phyloP scores from a whole-genome alignment of 345 rosid species.

The Aegle marmelos region DNA sequence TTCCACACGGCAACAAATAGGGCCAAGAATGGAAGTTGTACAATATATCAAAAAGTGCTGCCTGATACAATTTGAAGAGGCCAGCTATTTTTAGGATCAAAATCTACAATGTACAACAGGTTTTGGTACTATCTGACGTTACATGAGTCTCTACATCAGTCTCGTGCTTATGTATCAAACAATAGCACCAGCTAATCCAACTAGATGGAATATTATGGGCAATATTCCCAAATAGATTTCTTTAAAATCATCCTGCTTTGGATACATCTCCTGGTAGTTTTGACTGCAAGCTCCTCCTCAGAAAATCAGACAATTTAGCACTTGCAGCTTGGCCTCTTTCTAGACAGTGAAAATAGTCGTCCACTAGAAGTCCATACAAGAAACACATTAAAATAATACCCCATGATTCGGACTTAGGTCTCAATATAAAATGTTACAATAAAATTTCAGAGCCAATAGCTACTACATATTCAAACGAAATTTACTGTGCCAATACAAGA shows the following conservation, averaged over 20 bases:
- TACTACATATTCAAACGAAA: not conserved
- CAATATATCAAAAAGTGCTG: not conserved
- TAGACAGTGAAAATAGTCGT: slow-evolving; percentile 62
- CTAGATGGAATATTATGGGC: not conserved
- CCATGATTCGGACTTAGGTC: not conserved
- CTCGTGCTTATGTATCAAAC: not conserved
- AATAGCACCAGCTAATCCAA: not conserved
- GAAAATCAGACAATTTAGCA: slow-evolving; percentile 65
- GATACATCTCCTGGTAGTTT: slow-evolving; percentile 45
- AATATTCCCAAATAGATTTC: not conserved
- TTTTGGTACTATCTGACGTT: not conserved
- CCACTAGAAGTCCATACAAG: slow-evolving; percentile 41
- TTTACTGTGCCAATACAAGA: not conserved
- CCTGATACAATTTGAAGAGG: not conserved
- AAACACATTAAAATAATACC: not conserved
- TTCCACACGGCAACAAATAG: not conserved
- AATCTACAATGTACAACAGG: not conserved
- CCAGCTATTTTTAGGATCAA: not conserved
- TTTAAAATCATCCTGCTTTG: slow-evolving; percentile 25
- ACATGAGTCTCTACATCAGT: not conserved
- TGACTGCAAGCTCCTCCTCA: slow-evolving; percentile 66
- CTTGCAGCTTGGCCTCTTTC: slow-evolving; percentile 74
- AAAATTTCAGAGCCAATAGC: not conserved
- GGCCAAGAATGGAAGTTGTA: not conserved
- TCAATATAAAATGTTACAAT: not conserved